A percentile compares a stretch with the other conserved stretches of the same genome.
phyloP scores from a whole-genome alignment of 140 eudicot species.

The Bidens hawaiensis region DNA sequence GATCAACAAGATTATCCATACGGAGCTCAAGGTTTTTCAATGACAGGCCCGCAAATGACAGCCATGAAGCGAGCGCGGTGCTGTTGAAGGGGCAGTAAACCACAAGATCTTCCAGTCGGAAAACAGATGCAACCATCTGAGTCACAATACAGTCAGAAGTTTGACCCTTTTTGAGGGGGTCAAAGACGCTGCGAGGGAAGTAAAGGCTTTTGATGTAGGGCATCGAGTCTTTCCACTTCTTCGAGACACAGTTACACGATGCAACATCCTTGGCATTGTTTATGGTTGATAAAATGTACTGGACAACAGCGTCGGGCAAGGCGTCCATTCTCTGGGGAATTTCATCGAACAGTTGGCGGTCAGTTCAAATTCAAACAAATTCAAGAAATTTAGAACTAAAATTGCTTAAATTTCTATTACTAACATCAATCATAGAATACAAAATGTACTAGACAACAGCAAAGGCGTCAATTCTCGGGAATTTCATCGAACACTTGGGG shows the following conservation, averaged over 20 bases:
- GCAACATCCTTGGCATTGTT: conserved; percentile 78
- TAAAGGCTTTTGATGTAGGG: conserved; percentile 60
- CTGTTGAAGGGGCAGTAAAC: conserved; percentile 78
- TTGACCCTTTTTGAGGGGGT: conserved; percentile 39
- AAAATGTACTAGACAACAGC: too few species aligned
- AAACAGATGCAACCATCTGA: conserved; percentile 47
- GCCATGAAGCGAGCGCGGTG: conserved; percentile 65
- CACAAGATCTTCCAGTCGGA: conserved; percentile 58
- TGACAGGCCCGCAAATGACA: conserved; percentile 33
- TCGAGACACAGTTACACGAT: conserved; percentile 68
- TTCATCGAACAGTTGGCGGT: conserved; percentile 23
- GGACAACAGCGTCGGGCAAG: conserved; percentile 76
- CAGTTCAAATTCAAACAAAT: conserved; percentile 10
- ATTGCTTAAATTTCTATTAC: background rate
- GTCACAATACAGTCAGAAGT: conserved; percentile 52
- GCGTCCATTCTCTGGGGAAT: conserved; percentile 62
- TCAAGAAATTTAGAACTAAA: background rate
- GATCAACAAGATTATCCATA: conserved; percentile 61
- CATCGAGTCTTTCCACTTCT: conserved; percentile 74
- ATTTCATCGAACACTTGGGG: too few species aligned
- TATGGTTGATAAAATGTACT: conserved; percentile 51
- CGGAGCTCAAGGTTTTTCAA: conserved; percentile 70
- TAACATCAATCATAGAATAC: too few species aligned
- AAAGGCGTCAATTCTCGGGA: too few species aligned
- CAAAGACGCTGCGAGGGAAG: conserved; percentile 78